Evolutionary conservation across 2,329 filamentous ascomycete species (phyloP).

Genomic region (Phialocephala sp.): DNA sequence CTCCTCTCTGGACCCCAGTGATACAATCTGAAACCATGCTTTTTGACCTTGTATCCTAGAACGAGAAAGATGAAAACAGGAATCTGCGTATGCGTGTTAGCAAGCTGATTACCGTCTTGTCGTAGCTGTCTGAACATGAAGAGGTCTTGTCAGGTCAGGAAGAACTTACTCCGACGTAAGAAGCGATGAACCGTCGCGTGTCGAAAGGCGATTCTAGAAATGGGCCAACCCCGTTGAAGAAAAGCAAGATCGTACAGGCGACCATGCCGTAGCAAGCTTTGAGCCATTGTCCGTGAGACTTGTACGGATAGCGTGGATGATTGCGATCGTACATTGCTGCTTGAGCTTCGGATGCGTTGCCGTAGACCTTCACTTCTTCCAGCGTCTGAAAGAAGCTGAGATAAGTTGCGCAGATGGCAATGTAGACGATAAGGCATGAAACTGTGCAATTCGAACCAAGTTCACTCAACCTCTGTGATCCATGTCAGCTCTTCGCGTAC

Average conservation of each 20-base stretch:
- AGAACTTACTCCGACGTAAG: conserved; percentile 48
- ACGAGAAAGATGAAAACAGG: conserved; percentile 47
- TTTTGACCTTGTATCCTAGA: conserved; percentile 47
- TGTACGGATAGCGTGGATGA: conserved; percentile 46
- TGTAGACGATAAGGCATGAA: conserved; percentile 49
- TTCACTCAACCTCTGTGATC: conserved; percentile 45
- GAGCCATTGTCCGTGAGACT: conserved; percentile 48
- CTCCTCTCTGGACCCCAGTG: conserved; percentile 47
- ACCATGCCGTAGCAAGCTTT: conserved; percentile 46
- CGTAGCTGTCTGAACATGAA: too few species aligned
- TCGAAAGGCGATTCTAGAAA: conserved; percentile 47
- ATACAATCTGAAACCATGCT: conserved; percentile 44
- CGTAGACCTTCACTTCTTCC: conserved; percentile 47
- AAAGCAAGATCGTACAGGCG: conserved; percentile 43
- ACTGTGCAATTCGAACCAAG: conserved; percentile 47
- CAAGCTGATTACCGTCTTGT: neutral
- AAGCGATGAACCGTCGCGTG: conserved; percentile 45
- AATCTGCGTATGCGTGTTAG: conserved; percentile 31
- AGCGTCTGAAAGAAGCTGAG: conserved; percentile 48
- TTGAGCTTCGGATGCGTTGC: conserved; percentile 47
- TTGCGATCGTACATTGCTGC: conserved; percentile 46
- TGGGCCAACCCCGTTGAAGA: conserved; percentile 46
- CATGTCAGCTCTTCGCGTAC: conserved; percentile 14
- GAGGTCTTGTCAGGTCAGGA: conserved; percentile 5
- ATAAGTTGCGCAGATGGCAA: conserved; percentile 49